phyloP scores from a whole-genome alignment of 2,329 filamentous ascomycete genomes.

The Daldinia eschscholtzii region DNA sequence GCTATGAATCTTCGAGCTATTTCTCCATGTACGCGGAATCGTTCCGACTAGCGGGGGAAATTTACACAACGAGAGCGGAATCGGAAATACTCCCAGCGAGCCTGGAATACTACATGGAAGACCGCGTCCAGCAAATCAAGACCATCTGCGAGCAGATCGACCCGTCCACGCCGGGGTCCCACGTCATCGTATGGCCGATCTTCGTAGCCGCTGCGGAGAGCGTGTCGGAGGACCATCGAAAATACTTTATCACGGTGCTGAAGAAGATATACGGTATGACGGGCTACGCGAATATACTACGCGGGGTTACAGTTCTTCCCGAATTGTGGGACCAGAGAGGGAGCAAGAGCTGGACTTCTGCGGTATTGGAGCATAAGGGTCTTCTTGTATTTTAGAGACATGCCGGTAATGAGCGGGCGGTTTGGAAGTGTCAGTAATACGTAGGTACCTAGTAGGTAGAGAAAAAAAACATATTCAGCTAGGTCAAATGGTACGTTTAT shows the following conservation, averaged over 20 bases:
- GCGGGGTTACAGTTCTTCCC: neutral
- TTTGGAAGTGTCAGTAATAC: neutral
- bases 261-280: neutral
- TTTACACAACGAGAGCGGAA: neutral
- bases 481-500: neutral
- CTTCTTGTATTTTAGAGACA: neutral
- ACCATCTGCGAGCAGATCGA: slow-evolving; percentile 13
- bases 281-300: slow-evolving; percentile 1
- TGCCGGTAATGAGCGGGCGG: neutral
- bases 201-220: slow-evolving; percentile 31
- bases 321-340: neutral
- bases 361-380: neutral
- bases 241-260: neutral
- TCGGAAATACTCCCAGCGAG: neutral
- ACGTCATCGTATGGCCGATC: slow-evolving; percentile 27
- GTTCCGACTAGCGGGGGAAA: neutral
- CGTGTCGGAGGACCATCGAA: slow-evolving; percentile 4
- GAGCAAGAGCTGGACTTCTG: slow-evolving; percentile 6
- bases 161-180: slow-evolving; percentile 9
- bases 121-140: neutral
- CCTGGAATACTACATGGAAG: slow-evolving; percentile 5
- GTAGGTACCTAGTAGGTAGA: neutral
- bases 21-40: neutral
- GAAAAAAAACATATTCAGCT: neutral
- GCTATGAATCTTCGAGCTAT: neutral